Base-by-base conservation (phyloP, 345 rosid species). In the Aquilaria malaccensis region DNA sequence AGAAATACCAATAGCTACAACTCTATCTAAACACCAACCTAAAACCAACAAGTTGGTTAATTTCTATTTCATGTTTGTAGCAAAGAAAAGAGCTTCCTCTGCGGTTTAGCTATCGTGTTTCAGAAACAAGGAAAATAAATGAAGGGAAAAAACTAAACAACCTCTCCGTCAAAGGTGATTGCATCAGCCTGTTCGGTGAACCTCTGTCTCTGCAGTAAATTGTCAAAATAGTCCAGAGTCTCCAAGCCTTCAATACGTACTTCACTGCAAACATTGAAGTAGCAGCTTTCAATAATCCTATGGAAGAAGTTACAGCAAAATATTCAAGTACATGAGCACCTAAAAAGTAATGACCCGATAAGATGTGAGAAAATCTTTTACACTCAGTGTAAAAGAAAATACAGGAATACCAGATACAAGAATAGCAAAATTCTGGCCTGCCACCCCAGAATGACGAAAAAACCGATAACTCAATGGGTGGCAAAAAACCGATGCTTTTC, bases 181-280 rank as follows among this genome's bases (percentile, higher is more conserved):
- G 98, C 97, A 76, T 93, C 97, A 50, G 94, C 97, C 77, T 93
- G 98, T 81, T 93, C 98, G 0, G 98, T 93, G 81, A 70, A 84
- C 70, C 97, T 82, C 73, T 89, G 83, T 77, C 67, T 80, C 47
- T 53, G 33, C 80, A 64, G 77, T 65, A 87, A 71, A 81, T 85
- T 84, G 67, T 93, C 98, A 41, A 93, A 79, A 73, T 82, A 93
- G 79, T 93, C 96, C 30, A 93, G 94, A 2, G 98, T 93, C 89
- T 93, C 98, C 88, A 93, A 74, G 56, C 98, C 98, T 74, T 93
- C 98, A 30, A 93, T 84, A 2, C 98, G 89, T 47, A 93, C 97
- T 87, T 93, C 98, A 69, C 98, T 93, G 90, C 74, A 73, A 80
- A 73, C 43, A 37, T 37, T 77, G 51, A 52, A 59, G 62, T 57